Conservation (phyloP, 108 stramenopile species). For the Skeletonema marinoi region DNA sequence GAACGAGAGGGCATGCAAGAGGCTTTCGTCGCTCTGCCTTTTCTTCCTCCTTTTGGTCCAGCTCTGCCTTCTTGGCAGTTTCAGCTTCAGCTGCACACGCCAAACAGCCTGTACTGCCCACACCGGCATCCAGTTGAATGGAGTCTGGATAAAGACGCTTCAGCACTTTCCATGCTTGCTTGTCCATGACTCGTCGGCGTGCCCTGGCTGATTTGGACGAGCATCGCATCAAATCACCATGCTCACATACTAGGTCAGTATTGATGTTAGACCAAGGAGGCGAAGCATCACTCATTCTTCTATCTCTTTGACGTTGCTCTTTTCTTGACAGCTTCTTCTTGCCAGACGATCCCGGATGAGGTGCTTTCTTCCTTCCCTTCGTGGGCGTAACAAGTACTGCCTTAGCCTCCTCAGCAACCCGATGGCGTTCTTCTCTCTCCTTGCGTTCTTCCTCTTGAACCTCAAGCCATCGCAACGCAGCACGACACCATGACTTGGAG, state of each 20-base stretch:
- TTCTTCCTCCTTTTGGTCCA: conserved; percentile 57
- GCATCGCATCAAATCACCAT: conserved; percentile 46
- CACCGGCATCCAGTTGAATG: conserved; percentile 54
- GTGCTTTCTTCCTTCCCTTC: conserved; percentile 4
- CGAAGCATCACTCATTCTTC: conserved; percentile 69
- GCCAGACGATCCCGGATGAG: conserved; percentile 39
- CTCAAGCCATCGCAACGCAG: conserved; percentile 86
- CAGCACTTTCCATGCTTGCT: conserved; percentile 86
- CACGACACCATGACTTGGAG: conserved; percentile 84
- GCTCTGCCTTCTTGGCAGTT: conserved; percentile 58
- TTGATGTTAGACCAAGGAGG: conserved; percentile 89
- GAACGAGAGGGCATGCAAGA: conserved; percentile 64
- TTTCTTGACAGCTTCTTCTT: conserved; percentile 85
- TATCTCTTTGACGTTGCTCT: conserved; percentile 67
- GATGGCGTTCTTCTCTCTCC: conserved; percentile 42
- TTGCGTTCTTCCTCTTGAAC: conserved; percentile 67
- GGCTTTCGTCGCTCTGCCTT: conserved; percentile 71
- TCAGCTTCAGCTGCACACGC: conserved; percentile 75
- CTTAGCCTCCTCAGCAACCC: conserved; percentile 27
- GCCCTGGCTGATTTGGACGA: conserved; percentile 71
- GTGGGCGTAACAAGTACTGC: conserved; percentile 30
- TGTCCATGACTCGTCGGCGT: conserved; percentile 77
- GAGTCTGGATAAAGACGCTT: conserved; percentile 85
- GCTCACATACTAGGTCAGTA: conserved; percentile 67
- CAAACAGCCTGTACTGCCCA: conserved; percentile 61